Percentiles rank a stretch among this genome's conserved stretches.
These are phyloP conservation scores for Diospyros lotus DNA, from an alignment of 148 eudicot genomes.

Conservation along the genomic window DNA sequence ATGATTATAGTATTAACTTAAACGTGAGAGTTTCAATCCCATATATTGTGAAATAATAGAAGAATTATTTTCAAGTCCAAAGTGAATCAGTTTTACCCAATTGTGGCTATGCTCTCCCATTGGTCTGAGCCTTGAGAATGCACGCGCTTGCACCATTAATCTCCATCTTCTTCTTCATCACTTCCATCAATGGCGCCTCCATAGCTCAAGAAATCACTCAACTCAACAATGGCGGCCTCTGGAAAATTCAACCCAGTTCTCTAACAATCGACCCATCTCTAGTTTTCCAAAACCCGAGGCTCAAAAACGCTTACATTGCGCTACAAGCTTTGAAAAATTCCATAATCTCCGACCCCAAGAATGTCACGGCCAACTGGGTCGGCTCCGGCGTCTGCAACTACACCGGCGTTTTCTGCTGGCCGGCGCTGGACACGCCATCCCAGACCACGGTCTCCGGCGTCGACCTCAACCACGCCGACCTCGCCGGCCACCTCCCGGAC, in stretches of 20 bases:
- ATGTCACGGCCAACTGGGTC: constrained; percentile 7
- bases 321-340: constrained; percentile 13
- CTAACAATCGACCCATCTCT: constrained; percentile 13
- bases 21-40: no score
- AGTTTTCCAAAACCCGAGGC: constrained; percentile 19
- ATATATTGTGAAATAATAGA: no score
- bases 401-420: constrained; percentile 18
- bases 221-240: background rate
- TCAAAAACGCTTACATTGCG: constrained; percentile 20
- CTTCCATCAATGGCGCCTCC: constrained; percentile 8
- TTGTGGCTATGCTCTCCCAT: no score
- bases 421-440: constrained; percentile 3
- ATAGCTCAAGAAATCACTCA: background rate
- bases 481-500: constrained; percentile 17
- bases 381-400: constrained; percentile 22
- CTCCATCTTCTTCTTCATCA: background rate
- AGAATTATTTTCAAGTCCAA: no score
- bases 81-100: no score
- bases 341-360: constrained; percentile 13
- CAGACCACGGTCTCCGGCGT: constrained; percentile 15
- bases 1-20: no score
- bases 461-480: constrained; percentile 14
- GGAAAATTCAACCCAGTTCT: no score
- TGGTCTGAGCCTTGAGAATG: no score
- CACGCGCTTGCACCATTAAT: background rate